A percentile compares a stretch with the other conserved stretches of the same genome.
Evolutionary conservation across 139 green algal species (phyloP).

Genomic region (Haematococcus lacustris): DNA sequence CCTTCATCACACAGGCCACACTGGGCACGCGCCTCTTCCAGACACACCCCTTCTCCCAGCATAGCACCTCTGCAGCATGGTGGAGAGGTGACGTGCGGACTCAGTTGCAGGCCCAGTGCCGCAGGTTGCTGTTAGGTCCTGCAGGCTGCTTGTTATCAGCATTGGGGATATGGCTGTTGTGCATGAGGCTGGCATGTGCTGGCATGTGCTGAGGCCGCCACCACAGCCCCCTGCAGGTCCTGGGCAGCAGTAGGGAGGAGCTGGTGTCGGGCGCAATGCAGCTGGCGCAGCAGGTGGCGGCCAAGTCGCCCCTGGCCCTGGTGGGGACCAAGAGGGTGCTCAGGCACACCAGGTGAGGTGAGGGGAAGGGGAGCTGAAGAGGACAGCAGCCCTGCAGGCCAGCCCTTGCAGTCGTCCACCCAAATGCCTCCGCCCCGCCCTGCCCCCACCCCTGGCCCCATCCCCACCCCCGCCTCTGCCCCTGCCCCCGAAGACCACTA

Average conservation of each 20-base stretch:
- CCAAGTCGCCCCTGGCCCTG: slow-evolving; percentile 58
- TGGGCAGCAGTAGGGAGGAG: slow-evolving; percentile 14
- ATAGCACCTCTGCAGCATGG: background rate
- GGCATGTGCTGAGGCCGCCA: too few relatives aligned
- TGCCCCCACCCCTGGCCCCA: too few relatives aligned
- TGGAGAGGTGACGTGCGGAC: background rate
- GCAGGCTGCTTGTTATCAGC: too few relatives aligned
- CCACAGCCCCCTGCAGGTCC: background rate
- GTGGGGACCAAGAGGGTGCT: slow-evolving; percentile 77
- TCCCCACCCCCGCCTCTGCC: too few relatives aligned
- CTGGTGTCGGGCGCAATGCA: slow-evolving; percentile 25
- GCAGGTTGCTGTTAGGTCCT: background rate
- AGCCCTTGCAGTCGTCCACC: too few relatives aligned
- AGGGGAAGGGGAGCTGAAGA: too few relatives aligned
- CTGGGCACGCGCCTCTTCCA: background rate
- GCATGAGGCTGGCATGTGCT: too few relatives aligned
- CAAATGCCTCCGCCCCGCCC: too few relatives aligned
- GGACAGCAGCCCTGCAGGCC: too few relatives aligned
- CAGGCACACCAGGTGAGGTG: slow-evolving; percentile 31
- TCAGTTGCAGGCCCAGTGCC: background rate
- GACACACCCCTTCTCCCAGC: background rate
- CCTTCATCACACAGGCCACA: background rate
- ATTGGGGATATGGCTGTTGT: too few relatives aligned
- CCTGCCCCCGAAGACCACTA: too few relatives aligned
- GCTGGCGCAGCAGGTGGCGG: slow-evolving; percentile 46